Base-by-base conservation (phyloP, 495 filamentous ascomycete genomes). In the Podospora sp. region DNA sequence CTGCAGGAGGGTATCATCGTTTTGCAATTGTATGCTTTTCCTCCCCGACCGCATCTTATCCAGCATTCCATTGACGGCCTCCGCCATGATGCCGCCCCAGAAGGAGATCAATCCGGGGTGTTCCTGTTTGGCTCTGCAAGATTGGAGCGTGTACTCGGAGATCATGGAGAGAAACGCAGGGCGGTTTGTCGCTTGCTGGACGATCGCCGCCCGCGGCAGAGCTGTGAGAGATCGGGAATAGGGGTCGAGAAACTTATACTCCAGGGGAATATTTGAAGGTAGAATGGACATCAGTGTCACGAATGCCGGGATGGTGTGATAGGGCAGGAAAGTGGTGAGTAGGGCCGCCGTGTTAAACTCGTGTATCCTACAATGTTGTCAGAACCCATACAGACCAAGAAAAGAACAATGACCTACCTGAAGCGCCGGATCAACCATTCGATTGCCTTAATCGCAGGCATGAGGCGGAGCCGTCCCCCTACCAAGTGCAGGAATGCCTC, bases 341-440 rank as follows among this genome's bases (percentile, higher is more conserved):
- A 95, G 80, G 53, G 83, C 86, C 0, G 85, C 81, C 0, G 92
- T 94, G 74, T 97, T 98, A 73, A 92, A 88, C 73, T 97, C 92
- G 75, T 98, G 95, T 27, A 95, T 82, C 65, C 95, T 97, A 68
- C n/a, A 36, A 1, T 20, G 64, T 9, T 27, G 68, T 85, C 72
- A 86, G 82, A 64, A 51, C 53, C 52, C 6, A 51, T 25, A 7
- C n/a, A 61, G 62, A 36, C 50, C 0, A 52, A 40, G 9, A 9
- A 60, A n/a, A 53, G 21, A 1, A 51, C 11, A 29, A 64, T 50
- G 21, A 69, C 85, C 27, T 81, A 97, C 94, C 92, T 86, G 69
- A 98, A 99, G 66, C 93, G 85, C 72, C 95, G 83, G 33, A 99
- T 84, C 24, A 97, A 84, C 95, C 95, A 99, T 80, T 99, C 96